Conservation (phyloP, 495 filamentous ascomycete genomes). For the Thermothielavioides terrestris region DNA sequence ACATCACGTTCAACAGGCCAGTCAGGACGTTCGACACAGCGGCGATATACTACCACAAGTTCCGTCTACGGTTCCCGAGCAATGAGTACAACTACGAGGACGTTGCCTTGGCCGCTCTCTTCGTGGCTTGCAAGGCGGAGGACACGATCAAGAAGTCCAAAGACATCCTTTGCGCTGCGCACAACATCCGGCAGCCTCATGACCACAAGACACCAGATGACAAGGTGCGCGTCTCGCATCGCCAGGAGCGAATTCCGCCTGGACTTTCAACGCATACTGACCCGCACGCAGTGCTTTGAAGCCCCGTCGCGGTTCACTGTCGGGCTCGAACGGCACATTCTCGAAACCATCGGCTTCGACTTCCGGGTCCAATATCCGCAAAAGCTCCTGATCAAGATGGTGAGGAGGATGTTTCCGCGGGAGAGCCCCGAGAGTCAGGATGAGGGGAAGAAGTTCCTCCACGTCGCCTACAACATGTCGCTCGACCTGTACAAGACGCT, state of each 20-base stretch:
- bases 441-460: constrained; percentile 41
- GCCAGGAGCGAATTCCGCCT: background rate
- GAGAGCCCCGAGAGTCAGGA: background rate
- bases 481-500: constrained; percentile 89
- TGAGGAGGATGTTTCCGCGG: constrained; percentile 40
- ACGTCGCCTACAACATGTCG: constrained; percentile 67
- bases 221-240: constrained; percentile 42
- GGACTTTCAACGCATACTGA: background rate
- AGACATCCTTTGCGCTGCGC: constrained; percentile 83
- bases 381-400: constrained; percentile 69
- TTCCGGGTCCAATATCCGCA: constrained; percentile 88
- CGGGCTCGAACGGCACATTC: constrained; percentile 82
- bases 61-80: constrained; percentile 69
- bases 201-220: constrained; percentile 79
- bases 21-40: constrained; percentile 80
- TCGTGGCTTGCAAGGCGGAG: constrained; percentile 93
- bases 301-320: constrained; percentile 65
- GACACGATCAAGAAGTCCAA: constrained; percentile 94
- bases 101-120: constrained; percentile 76
- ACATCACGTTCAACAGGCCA: constrained; percentile 41
- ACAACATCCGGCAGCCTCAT: constrained; percentile 68
- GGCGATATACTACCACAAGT: constrained; percentile 78
- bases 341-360: constrained; percentile 90
- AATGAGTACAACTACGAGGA: constrained; percentile 62
- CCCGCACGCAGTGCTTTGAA: constrained; percentile 60